phyloP scores from a whole-genome alignment of 78 protist genomes.

The Pigoraptor vietnamica region DNA sequence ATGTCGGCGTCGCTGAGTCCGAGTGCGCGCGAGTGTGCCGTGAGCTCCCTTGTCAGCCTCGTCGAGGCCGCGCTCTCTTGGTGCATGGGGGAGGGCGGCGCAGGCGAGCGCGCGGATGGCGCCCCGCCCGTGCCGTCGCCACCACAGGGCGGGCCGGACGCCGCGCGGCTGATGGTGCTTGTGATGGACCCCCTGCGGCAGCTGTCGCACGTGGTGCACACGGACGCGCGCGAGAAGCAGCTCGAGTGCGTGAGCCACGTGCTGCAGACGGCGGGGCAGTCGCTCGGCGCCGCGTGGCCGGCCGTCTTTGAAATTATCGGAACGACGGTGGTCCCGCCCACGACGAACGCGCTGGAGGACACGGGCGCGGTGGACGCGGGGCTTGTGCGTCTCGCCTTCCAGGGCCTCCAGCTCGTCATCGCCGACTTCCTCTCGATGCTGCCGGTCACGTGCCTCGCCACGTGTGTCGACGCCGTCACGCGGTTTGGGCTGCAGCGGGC shows the following conservation, averaged over 20 bases:
- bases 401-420: constrained; percentile 2
- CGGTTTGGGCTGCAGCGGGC: constrained; percentile 11
- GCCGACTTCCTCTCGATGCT: not conserved
- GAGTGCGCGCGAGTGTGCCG: not conserved
- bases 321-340: not conserved
- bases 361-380: not conserved
- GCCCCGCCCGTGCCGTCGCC: not conserved
- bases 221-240: not conserved
- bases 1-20: not conserved
- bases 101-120: not conserved
- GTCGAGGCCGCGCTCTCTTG: not conserved
- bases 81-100: not conserved
- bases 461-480: not conserved
- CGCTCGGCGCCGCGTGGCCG: constrained; percentile 20
- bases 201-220: not conserved
- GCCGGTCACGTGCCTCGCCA: not conserved
- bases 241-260: constrained; percentile 1
- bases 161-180: not conserved
- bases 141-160: not conserved
- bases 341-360: not conserved
- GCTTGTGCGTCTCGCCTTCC: not conserved
- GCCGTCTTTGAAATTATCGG: constrained; percentile 7
- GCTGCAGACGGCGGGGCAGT: constrained; percentile 18
- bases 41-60: not conserved
- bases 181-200: not conserved